Evolutionary conservation across 2,329 filamentous ascomycete genomes (phyloP).

Genomic region (Sclerotinia nivalis): DNA sequence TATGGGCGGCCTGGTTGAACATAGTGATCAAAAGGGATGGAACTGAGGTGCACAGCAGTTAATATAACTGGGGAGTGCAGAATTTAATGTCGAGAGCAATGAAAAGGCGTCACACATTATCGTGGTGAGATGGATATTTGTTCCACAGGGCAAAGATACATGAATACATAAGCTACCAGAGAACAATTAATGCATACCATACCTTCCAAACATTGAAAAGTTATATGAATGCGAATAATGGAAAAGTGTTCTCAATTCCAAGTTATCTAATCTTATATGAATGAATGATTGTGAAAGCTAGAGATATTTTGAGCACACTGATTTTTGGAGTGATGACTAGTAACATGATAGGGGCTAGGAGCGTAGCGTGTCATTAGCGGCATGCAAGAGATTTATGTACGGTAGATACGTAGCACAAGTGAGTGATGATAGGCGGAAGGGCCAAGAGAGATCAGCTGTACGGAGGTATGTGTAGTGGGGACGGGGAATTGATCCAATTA

Average conservation of each 20-base stretch:
- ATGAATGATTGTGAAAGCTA: neutral
- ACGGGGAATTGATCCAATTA: neutral
- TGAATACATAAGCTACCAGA: neutral
- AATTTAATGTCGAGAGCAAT: neutral
- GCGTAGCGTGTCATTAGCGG: neutral
- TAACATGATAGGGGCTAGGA: neutral
- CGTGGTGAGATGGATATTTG: neutral
- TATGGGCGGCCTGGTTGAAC: neutral
- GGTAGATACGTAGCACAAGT: neutral
- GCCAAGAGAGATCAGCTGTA: neutral
- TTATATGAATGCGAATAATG: neutral
- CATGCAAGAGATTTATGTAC: neutral
- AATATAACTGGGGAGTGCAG: constrained; percentile 6
- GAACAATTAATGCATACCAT: neutral
- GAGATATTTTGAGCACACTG: neutral
- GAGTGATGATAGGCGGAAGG: neutral
- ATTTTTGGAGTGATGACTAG: neutral
- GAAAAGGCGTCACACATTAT: neutral
- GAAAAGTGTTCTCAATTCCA: neutral
- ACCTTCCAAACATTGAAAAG: neutral
- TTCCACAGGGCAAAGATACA: neutral
- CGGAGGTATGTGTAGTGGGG: neutral
- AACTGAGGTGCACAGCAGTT: constrained; percentile 6
- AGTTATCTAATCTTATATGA: neutral
- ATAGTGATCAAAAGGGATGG: neutral